Evolutionary conservation across 1,284 basidiomycete species (phyloP).

Genomic region (Papiliotrema laurentii): DNA sequence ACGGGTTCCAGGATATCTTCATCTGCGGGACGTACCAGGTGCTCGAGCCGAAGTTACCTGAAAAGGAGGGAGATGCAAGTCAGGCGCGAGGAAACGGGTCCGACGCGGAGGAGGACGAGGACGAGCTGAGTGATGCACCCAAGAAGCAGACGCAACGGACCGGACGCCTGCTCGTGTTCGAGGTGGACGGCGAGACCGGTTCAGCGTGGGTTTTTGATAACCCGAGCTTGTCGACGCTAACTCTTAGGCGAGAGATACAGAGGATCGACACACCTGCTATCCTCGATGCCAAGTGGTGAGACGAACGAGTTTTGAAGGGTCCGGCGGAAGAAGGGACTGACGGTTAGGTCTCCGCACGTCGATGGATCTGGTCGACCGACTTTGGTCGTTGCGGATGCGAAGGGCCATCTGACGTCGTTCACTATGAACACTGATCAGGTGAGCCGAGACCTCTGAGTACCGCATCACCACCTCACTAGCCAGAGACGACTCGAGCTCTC

Average conservation of each 20-base stretch:
- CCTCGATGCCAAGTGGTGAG: slow-evolving; percentile 88
- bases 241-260: slow-evolving; percentile 60
- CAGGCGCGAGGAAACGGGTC: neutral
- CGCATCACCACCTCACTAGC: neutral
- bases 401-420: slow-evolving; percentile 67
- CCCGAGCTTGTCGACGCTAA: neutral
- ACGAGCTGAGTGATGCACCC: slow-evolving; percentile 13
- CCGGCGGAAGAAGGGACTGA: neutral
- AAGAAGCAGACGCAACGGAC: slow-evolving; percentile 55
- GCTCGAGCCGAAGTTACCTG: slow-evolving; percentile 32
- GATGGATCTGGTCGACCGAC: slow-evolving; percentile 39
- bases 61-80: neutral
- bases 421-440: slow-evolving; percentile 51
- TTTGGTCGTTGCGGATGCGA: slow-evolving; percentile 74
- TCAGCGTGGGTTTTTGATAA: slow-evolving; percentile 41
- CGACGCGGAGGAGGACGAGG: slow-evolving; percentile 38
- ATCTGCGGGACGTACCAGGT: slow-evolving; percentile 87
- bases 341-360: slow-evolving; percentile 26
- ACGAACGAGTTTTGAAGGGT: neutral
- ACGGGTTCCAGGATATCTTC: slow-evolving; percentile 59
- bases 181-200: slow-evolving; percentile 44
- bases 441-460: neutral
- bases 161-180: slow-evolving; percentile 58
- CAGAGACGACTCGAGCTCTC: slow-evolving; percentile 53
- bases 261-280: slow-evolving; percentile 72